Conservation (phyloP, 2,329 filamentous ascomycete genomes). For the Trichophyton simii region DNA sequence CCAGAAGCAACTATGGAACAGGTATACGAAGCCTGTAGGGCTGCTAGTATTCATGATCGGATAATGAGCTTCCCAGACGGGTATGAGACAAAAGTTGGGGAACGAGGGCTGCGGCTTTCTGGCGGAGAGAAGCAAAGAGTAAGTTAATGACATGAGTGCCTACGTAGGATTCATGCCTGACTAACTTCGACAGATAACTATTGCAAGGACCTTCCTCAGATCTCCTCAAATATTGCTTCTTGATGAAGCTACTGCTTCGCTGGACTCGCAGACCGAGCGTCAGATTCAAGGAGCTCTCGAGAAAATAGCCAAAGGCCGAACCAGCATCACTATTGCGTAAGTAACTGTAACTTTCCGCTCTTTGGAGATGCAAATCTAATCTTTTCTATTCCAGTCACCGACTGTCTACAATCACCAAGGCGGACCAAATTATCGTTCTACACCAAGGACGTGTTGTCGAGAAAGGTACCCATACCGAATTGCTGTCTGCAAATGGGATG, state of each 20-base stretch:
- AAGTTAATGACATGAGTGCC: slow-evolving; percentile 15
- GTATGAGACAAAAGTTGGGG: slow-evolving; percentile 24
- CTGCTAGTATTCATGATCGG: slow-evolving; percentile 28
- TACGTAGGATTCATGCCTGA: too few relatives aligned
- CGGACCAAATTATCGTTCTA: slow-evolving; percentile 26
- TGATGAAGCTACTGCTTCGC: slow-evolving; percentile 41
- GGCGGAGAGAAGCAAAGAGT: slow-evolving; percentile 41
- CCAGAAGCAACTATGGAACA: slow-evolving; percentile 19
- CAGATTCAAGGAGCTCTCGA: slow-evolving; percentile 37
- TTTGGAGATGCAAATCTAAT: slow-evolving; percentile 20
- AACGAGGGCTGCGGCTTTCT: slow-evolving; percentile 16
- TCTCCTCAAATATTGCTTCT: slow-evolving; percentile 33
- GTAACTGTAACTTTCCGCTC: slow-evolving; percentile 13
- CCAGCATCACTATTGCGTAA: slow-evolving; percentile 41
- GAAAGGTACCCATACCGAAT: slow-evolving; percentile 25
- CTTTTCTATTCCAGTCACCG: slow-evolving; percentile 14
- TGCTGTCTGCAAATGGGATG: slow-evolving; percentile 16
- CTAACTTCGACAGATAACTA: slow-evolving; percentile 13
- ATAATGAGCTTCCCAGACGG: slow-evolving; percentile 29
- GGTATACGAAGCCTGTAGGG: slow-evolving; percentile 23
- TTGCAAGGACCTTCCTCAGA: slow-evolving; percentile 33
- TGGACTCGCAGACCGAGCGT: slow-evolving; percentile 34
- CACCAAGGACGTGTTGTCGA: slow-evolving; percentile 25
- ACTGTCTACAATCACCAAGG: slow-evolving; percentile 21
- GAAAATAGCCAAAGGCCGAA: slow-evolving; percentile 35